phyloP scores from a whole-genome alignment of 2,329 filamentous ascomycete genomes.

The Calcarisporium arbuscula region DNA sequence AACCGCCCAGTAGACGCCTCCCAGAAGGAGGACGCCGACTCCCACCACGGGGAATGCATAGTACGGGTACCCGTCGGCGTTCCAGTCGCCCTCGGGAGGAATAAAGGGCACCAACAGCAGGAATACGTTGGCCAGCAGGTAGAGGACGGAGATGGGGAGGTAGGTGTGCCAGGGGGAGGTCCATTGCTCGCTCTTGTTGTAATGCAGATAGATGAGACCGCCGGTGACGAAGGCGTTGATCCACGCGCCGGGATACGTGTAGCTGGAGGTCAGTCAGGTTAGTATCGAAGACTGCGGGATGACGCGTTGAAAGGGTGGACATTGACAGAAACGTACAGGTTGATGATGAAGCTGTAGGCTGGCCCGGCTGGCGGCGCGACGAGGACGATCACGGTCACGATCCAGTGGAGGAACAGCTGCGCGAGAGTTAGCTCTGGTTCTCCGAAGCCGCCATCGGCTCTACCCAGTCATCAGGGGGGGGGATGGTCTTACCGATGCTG shows the following conservation, averaged over 20 bases:
- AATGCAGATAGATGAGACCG: constrained; percentile 47
- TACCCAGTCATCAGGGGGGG: too few species aligned
- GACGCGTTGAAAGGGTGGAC: too few species aligned
- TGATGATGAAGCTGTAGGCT: constrained; percentile 62
- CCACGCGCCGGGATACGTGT: constrained; percentile 47
- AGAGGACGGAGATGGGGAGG: constrained; percentile 41
- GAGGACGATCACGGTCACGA: constrained; percentile 58
- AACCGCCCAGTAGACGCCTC: constrained; percentile 44
- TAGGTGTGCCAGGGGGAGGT: constrained; percentile 45
- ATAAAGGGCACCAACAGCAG: constrained; percentile 49
- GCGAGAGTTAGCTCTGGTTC: too few species aligned
- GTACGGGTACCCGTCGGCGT: constrained; percentile 46
- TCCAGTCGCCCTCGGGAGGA: constrained; percentile 41
- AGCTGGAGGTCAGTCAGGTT: too few species aligned
- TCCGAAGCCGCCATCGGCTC: too few species aligned
- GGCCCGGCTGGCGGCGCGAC: constrained; percentile 60
- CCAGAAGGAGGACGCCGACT: constrained; percentile 43
- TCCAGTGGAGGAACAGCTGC: constrained; percentile 57
- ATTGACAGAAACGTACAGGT: constrained; percentile 40
- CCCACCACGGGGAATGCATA: constrained; percentile 51
- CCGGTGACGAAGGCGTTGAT: constrained; percentile 45
- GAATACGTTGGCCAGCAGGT: constrained; percentile 45
- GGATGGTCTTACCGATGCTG: constrained; percentile 45
- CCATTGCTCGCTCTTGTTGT: constrained; percentile 44
- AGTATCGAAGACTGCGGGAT: too few species aligned